phyloP scores from a whole-genome alignment of 2,329 filamentous ascomycete species.

The Zymoseptoria crescenta region DNA sequence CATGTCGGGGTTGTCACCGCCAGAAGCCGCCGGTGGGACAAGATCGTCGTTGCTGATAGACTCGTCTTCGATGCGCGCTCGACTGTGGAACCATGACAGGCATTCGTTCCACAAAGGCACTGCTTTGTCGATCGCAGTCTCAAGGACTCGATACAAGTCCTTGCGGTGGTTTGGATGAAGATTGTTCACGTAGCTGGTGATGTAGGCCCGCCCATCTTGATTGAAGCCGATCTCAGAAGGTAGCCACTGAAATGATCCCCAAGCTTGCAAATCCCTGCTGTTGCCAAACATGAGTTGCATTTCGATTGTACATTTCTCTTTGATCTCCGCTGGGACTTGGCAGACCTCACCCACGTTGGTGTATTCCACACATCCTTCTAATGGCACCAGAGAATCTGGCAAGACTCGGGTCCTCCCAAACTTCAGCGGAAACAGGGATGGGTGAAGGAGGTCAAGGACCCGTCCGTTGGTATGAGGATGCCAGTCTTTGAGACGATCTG shows the following conservation, averaged over 20 bases:
- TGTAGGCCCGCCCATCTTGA: slow-evolving; percentile 8
- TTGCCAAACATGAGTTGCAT: no score
- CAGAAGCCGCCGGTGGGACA: slow-evolving; percentile 5
- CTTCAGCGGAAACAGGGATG: slow-evolving; percentile 54
- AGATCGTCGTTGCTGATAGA: slow-evolving; percentile 4
- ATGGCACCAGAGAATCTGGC: slow-evolving; percentile 20
- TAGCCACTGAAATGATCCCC: slow-evolving; percentile 23
- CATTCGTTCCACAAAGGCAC: slow-evolving; percentile 25
- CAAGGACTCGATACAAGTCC: slow-evolving; percentile 20
- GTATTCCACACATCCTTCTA: slow-evolving; percentile 27
- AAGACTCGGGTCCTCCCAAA: slow-evolving; percentile 45
- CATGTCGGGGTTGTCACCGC: no score
- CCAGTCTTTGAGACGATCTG: slow-evolving; percentile 41
- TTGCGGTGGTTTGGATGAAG: slow-evolving; percentile 19
- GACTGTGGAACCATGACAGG: slow-evolving; percentile 4
- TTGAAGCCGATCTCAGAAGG: slow-evolving; percentile 21
- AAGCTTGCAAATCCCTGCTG: neutral
- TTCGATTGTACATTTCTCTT: neutral
- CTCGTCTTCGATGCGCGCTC: neutral
- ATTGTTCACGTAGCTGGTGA: slow-evolving; percentile 29
- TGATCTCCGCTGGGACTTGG: slow-evolving; percentile 6
- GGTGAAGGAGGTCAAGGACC: slow-evolving; percentile 57
- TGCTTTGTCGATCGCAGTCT: slow-evolving; percentile 18
- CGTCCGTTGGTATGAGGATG: slow-evolving; percentile 50
- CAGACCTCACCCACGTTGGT: slow-evolving; percentile 26